Evolutionary conservation across 768 basidiomycete species (phyloP).

Genomic region (Kwoniella sp.): DNA sequence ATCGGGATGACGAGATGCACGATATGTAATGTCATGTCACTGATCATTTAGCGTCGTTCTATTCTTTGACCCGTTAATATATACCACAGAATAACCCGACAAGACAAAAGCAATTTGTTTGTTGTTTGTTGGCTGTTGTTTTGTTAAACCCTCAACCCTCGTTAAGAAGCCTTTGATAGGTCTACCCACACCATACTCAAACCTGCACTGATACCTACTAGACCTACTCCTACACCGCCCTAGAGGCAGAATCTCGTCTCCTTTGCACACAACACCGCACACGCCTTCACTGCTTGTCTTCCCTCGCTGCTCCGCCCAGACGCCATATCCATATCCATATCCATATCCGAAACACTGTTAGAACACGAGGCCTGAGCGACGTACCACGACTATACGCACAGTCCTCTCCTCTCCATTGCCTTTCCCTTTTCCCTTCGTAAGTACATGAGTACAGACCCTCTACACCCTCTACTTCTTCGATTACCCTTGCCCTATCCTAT

Average conservation of each 20-base stretch:
- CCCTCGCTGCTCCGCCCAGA: no score
- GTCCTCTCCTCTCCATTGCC: neutral
- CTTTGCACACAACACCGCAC: no score
- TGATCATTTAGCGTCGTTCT: neutral
- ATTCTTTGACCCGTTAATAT: neutral
- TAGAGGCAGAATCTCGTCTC: neutral
- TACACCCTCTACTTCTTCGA: neutral
- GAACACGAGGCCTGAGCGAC: neutral
- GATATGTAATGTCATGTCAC: neutral
- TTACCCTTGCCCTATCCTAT: neutral
- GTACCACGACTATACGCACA: neutral
- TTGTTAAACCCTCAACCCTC: neutral
- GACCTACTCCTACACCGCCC: conserved; percentile 1
- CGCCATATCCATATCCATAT: no score
- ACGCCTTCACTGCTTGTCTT: no score
- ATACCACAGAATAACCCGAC: no score
- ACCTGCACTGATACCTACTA: neutral
- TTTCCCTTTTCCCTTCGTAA: neutral
- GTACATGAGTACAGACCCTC: no score
- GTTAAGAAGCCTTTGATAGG: conserved; percentile 2
- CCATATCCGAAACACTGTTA: neutral
- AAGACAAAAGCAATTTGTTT: neutral
- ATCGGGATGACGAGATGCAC: neutral
- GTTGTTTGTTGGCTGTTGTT: neutral
- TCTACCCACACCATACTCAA: neutral